Base-by-base conservation (phyloP, 1,139 yeast species). In the Geotrichum reessii region DNA sequence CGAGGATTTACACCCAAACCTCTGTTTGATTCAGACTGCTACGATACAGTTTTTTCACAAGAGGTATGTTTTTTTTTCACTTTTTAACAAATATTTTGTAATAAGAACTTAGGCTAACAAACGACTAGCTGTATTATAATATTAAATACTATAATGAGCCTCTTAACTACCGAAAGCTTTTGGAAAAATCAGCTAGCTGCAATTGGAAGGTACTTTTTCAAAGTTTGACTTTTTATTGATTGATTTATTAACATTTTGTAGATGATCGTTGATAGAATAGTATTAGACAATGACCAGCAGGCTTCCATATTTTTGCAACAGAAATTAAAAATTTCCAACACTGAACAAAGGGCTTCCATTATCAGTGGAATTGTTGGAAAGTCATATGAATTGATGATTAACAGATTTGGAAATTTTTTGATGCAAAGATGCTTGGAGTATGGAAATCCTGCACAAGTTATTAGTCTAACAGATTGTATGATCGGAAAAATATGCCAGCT, bases 301-400 rank as follows among this genome's bases (percentile, higher is more conserved):
- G 77, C 79, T 2, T 76, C 79, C 1, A 69, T 76, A 5, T 73
- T 73, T 54, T 62, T 76, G 52, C 79, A 76, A 65, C 78, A 76
- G 62, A 73, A 75, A 58, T 71, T 76, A 28, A 73, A 73, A 56
- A 62, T 66, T 1, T 71, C 76, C n/a, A 64, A 69, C 24, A 63
- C 66, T 1, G 71, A 64, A 12, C 76, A 74, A 57, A 70, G 68
- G 51, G 66, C 65, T 14, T 64, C 65, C n/a, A 73, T 76, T 11
- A 67, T 74, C 27, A 65, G 63, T 12, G 71, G 72, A 2, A 73
- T 76, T 31, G 62, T 67, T 17, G 69, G 66, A n/a, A 70, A 71
- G 28, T 68, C 73, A 0, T 68, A 66, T 52, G 66, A 63, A 21
- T 66, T 76, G 31, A 75, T 76, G 77, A 61, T 70, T 44, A 76